Evolutionary conservation across 192 early-diverging fungal genomes (phyloP), one percentile per base, ranked within the genome.

Genomic region (Obelidium mucronatum): DNA sequence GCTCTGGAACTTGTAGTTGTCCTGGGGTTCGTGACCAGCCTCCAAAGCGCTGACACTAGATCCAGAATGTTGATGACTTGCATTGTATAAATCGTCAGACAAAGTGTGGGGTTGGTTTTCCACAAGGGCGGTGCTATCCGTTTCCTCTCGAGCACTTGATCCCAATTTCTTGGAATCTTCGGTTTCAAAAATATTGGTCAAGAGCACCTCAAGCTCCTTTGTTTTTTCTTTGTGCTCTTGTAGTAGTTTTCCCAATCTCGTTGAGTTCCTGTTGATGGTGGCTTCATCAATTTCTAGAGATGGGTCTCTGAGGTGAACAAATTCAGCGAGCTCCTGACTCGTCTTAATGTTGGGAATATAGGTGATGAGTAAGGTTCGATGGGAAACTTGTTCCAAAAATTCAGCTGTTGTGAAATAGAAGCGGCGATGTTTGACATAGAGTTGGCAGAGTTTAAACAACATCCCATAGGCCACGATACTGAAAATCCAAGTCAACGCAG

Each of bases 261-360:
- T 15, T 19, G 22, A 24, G 34, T 72, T 72, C 8, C 69, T 51
- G 36, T 72, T 72, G 36, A 72, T 72, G n/a, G 54, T 37, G 8
- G 69, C 69, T 8, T 72, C 69, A 11, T 36, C 24, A 58, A 72
- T 33, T 6, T 28, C 22, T 2, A 72, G 56, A 15, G n/a, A 13
- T 31, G 35, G 4, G 33, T 72, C 69, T 31, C 35, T 30, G 6
- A 19, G 13, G 33, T 35, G 34, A 30, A 72, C 11, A 35, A 72
- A 56, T n/a, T 26, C 54, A 34, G 33, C n/a, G 8, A 72, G 36
- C 48, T 53, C 53, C 35, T 72, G 4, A 33, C 33, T 58, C 35
- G 69, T 72, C 0, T 72, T 33, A 31, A 72, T 72, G 19, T 72
- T 36, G 13, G 69, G 69, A 33, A 72, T 72, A 34, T 72, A 72